Percentiles rank a stretch among this genome's conserved stretches.
phyloP scores from a whole-genome alignment of 139 green algal genomes.

The Parachlorella kessleri region DNA sequence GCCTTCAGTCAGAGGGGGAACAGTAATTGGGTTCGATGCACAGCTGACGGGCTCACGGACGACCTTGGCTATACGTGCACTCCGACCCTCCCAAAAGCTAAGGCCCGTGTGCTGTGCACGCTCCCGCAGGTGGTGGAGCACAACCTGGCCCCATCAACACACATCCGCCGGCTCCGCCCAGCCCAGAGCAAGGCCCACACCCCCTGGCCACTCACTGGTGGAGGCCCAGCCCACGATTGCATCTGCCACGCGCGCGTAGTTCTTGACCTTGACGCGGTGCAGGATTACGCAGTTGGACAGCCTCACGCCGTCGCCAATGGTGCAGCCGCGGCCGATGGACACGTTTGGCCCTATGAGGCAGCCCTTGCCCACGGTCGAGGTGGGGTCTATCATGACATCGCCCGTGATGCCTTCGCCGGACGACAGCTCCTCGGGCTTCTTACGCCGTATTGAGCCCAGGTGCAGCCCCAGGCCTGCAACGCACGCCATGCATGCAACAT shows the following conservation, averaged over 20 bases:
- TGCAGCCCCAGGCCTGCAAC: constrained; percentile 84
- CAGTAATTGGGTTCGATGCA: no score
- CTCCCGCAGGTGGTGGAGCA: no score
- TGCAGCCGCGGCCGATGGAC: constrained; percentile 82
- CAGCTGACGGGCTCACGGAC: no score
- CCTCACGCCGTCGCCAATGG: constrained; percentile 91
- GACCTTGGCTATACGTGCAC: no score
- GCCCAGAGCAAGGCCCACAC: no score
- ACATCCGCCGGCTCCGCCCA: no score
- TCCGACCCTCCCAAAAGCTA: no score
- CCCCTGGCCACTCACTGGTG: constrained; percentile 13
- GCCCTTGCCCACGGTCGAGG: constrained; percentile 79
- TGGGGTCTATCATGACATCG: constrained; percentile 81
- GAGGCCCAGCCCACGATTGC: constrained; percentile 93
- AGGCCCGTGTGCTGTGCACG: no score
- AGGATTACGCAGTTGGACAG: constrained; percentile 91
- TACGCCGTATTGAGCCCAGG: constrained; percentile 75
- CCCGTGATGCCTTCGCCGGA: constrained; percentile 58
- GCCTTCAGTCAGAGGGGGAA: no score
- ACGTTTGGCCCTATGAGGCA: constrained; percentile 93
- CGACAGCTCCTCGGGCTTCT: constrained; percentile 56
- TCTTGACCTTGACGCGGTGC: constrained; percentile 75
- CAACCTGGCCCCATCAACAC: no score
- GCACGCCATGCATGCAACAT: no score
- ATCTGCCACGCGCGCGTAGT: constrained; percentile 76